Percentiles rank a stretch among this genome's conserved stretches.
Conservation (phyloP, 2,329 filamentous ascomycete species). For the Tolypocladium guangdongense region DNA sequence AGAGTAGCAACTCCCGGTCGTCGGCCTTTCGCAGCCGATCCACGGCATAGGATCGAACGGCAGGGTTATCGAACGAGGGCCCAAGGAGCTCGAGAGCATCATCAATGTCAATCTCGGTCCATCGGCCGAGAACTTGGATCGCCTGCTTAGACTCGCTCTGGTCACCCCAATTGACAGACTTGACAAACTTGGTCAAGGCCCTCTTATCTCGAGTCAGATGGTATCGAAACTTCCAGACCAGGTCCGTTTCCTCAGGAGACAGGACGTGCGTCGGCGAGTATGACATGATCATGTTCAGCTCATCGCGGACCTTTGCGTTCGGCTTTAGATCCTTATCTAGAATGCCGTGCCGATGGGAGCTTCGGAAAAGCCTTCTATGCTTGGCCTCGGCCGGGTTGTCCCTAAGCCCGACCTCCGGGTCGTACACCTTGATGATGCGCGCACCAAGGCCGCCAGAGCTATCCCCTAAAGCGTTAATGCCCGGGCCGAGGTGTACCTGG, state of each 20-base stretch:
- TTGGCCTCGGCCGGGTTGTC: conserved; percentile 96
- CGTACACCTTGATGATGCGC: conserved; percentile 75
- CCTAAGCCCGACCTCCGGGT: conserved; percentile 78
- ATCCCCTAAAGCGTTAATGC: conserved; percentile 61
- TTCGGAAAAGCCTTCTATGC: conserved; percentile 82
- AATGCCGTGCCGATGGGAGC: conserved; percentile 81
- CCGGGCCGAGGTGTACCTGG: conserved; percentile 81
- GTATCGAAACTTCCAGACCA: conserved; percentile 96
- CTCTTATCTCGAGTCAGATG: conserved; percentile 87
- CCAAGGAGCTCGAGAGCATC: conserved; percentile 91
- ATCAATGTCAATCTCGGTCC: conserved; percentile 95
- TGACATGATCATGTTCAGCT: conserved; percentile 80
- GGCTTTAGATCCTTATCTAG: conserved; percentile 92
- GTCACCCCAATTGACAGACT: conserved; percentile 92
- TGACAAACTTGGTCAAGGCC: conserved; percentile 92
- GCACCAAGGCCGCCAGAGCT: conserved; percentile 36
- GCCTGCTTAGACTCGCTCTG: conserved; percentile 77
- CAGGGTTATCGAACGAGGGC: conserved; percentile 78
- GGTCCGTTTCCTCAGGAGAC: conserved; percentile 83
- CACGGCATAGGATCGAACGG: conserved; percentile 87
- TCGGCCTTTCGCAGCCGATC: conserved; percentile 84
- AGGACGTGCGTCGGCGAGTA: conserved; percentile 88
- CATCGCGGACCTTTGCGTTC: conserved; percentile 89
- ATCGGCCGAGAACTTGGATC: conserved; percentile 79
- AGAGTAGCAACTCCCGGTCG: conserved; percentile 82